phyloP scores from a whole-genome alignment of 73 alveolate genomes.

The Urostyla sp. region DNA sequence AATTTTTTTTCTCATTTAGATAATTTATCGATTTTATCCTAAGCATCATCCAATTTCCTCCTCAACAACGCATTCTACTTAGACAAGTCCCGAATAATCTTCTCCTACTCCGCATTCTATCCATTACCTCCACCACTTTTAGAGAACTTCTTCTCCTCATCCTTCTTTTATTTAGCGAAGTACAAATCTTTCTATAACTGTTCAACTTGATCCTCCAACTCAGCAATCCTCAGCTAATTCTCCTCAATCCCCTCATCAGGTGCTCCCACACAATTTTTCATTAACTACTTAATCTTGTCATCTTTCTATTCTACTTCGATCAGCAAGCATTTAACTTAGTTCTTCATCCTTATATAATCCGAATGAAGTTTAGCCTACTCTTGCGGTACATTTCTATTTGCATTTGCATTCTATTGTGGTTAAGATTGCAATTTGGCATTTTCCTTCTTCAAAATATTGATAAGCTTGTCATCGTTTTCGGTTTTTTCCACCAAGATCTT shows the following conservation, averaged over 20 bases:
- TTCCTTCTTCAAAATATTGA: constrained; percentile 59
- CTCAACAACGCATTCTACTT: constrained; percentile 63
- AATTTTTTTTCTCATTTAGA: not conserved
- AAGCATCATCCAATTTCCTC: constrained; percentile 58
- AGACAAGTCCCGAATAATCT: constrained; percentile 48
- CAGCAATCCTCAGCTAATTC: constrained; percentile 57
- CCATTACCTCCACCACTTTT: constrained; percentile 13
- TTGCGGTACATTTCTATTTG: not conserved
- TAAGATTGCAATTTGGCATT: not conserved
- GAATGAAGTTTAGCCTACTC: constrained; percentile 23
- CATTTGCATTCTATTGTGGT: not conserved
- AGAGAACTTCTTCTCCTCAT: constrained; percentile 2
- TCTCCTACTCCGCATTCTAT: constrained; percentile 41
- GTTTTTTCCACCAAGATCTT: constrained; percentile 69
- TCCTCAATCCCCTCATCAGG: constrained; percentile 71
- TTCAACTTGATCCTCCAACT: constrained; percentile 61
- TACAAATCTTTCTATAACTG: constrained; percentile 46
- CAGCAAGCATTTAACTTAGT: constrained; percentile 39
- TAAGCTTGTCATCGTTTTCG: constrained; percentile 75
- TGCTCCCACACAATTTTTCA: constrained; percentile 66
- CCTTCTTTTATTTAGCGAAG: constrained; percentile 15
- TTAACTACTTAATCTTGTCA: constrained; percentile 41
- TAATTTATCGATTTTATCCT: constrained; percentile 18
- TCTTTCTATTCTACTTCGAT: constrained; percentile 52
- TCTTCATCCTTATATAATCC: constrained; percentile 52